Base-by-base conservation (phyloP, 306 rosid species). In the Lablab purpureus region DNA sequence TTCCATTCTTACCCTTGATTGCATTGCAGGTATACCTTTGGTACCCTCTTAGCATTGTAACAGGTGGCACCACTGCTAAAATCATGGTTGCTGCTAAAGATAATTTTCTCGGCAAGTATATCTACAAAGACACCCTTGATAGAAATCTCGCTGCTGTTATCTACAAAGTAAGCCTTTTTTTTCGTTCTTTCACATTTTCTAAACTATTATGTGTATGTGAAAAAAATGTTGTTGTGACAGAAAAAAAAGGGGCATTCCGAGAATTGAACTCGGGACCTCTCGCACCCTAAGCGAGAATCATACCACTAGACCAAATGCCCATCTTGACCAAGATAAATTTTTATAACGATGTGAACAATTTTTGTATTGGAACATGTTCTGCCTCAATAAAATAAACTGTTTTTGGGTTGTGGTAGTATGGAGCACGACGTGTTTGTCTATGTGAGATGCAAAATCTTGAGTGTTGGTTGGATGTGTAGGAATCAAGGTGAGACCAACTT, bases 61-160 rank as follows among this genome's bases (percentile, higher is more conserved):
- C 91, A 1, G 98, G 99, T 19, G 97, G 99, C 7, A 95, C 99
- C 80, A 93, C 99, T 1, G 99, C 99, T 41, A 95, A 95, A 84
- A 93, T 95, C 84, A 95, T 95, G 99, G 87, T 95, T 79, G 96
- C 98, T 0, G 98, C 98, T 1, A 95, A 93, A 74, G 97, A 90
- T 82, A 95, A 91, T 79, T 91, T 95, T 81, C 86, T 93, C 32
- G 99, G 99, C 17, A 95, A 95, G 73, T 95, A 89, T 81, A 90
- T 95, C 43, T 95, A 90, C 80, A 95, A 93, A 80, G 99, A 95
- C 64, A 95, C 99, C n/a, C 92, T 95, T 74, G 91, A 84, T 74
- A 84, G 89, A 76, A 95, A 95, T 85, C 94, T 95, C 37, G 99
- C 97, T 0, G 94, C 99, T 15, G 98, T 95, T 47, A 95, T 93